Evolutionary conservation across 345 rosid genomes (phyloP).

Genomic region (Rubroshorea leprosula): DNA sequence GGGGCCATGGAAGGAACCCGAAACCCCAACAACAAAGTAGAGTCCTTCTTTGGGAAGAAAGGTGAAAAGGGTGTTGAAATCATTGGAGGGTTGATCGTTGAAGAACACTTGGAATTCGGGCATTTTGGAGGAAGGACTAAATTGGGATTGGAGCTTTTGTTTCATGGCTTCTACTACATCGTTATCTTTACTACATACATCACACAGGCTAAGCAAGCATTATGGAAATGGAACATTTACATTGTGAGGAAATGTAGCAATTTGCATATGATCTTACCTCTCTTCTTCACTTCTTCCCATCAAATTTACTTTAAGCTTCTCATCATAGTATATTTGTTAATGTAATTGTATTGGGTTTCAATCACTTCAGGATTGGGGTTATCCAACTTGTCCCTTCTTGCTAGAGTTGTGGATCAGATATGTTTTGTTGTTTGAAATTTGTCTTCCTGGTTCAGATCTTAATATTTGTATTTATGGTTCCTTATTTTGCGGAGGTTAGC

Average conservation of each 20-base stretch:
- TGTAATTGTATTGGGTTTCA: not conserved
- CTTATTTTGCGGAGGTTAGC: slow-evolving; percentile 63
- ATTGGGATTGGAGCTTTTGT: slow-evolving; percentile 20
- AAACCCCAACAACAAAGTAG: slow-evolving; percentile 34
- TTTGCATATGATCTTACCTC: not conserved
- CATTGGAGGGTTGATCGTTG: slow-evolving; percentile 41
- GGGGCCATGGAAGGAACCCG: slow-evolving; percentile 35
- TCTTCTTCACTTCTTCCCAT: not conserved
- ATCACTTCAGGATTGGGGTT: not conserved
- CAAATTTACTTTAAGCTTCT: not conserved
- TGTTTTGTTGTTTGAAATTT: not conserved
- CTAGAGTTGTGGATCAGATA: not conserved
- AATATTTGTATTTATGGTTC: not conserved
- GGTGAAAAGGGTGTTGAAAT: slow-evolving; percentile 50
- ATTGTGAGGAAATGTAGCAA: not conserved
- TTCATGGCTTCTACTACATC: slow-evolving; percentile 27
- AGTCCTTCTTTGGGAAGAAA: slow-evolving; percentile 24
- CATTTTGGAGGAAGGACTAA: not conserved
- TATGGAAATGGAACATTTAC: not conserved
- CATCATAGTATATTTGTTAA: not conserved
- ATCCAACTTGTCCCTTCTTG: slow-evolving; percentile 4
- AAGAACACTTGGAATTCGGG: slow-evolving; percentile 44
- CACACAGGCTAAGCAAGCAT: no score
- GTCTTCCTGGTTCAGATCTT: slow-evolving; percentile 2
- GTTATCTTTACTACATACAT: no score